phyloP scores from a whole-genome alignment of 257 asterid genomes.

The Lantana camara region DNA sequence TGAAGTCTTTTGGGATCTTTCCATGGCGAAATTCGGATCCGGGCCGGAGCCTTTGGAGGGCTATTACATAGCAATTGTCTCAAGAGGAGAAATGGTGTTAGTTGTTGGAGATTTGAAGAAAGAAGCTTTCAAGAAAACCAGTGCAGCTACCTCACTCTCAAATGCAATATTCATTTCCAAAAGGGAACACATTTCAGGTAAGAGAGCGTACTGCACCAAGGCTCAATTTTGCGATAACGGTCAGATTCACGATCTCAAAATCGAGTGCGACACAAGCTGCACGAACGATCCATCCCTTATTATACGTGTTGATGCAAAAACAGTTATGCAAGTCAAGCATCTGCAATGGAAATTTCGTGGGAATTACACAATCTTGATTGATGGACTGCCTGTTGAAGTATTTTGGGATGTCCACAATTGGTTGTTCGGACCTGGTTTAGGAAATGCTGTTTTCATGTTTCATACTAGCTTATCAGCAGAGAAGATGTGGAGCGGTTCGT shows the following conservation, averaged over 20 bases:
- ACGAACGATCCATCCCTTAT: slow-evolving; percentile 59
- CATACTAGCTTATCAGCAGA: slow-evolving; percentile 66
- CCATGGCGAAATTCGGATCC: slow-evolving; percentile 72
- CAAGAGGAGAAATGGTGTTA: slow-evolving; percentile 65
- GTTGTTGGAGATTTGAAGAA: slow-evolving; percentile 74
- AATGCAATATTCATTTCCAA: slow-evolving; percentile 62
- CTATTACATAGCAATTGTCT: slow-evolving; percentile 70
- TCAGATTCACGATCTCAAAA: slow-evolving; percentile 64
- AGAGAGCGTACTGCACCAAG: slow-evolving; percentile 61
- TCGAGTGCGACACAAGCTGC: slow-evolving; percentile 64
- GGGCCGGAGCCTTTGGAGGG: slow-evolving; percentile 91
- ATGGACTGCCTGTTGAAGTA: slow-evolving; percentile 84
- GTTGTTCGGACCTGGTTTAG: slow-evolving; percentile 66
- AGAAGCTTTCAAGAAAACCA: slow-evolving; percentile 84
- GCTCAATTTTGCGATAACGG: slow-evolving; percentile 77
- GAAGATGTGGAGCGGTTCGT: slow-evolving; percentile 53
- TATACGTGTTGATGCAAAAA: slow-evolving; percentile 62
- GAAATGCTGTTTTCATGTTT: slow-evolving; percentile 81
- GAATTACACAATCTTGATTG: slow-evolving; percentile 65
- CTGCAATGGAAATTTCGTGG: slow-evolving; percentile 88
- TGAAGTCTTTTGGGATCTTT: slow-evolving; percentile 83
- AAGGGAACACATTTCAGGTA: slow-evolving; percentile 75
- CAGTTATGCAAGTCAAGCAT: slow-evolving; percentile 76
- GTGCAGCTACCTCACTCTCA: slow-evolving; percentile 45
- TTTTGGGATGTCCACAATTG: slow-evolving; percentile 93